Evolutionary conservation across 2,329 filamentous ascomycete species (phyloP), one percentile per base, ranked within the genome.

Genomic region (Didymella segeticola): DNA sequence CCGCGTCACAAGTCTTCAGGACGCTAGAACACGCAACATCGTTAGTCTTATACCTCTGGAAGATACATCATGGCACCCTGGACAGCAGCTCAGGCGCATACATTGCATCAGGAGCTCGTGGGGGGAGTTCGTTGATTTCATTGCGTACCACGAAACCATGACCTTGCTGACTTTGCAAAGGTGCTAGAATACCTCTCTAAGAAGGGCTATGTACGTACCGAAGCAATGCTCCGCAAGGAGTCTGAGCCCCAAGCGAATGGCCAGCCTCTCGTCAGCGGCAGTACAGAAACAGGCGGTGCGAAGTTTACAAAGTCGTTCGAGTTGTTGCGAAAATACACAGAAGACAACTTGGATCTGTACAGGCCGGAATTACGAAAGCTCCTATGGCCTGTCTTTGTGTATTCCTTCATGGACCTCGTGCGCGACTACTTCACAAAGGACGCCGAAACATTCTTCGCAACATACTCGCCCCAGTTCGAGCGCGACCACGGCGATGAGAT

Each of bases 131-230:
- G 12, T 43, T 36, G 23, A 14, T 27, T n/a, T 26, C 8, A 6
- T 31, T 30, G 8, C 15, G 2, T 12, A 22, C 25, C n/a, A 23
- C n/a, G 26, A 14, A 1, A 46, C 42, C 2, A 38, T 46, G 17
- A 39, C 2, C 7, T 23, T 54, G 39, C 55, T 66, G 29, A 64
- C 47, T 12, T 12, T 2, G 11, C 19, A 9, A 67, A 89, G 87
- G 88, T 99, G 3, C 93, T 96, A 8, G 95, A 99, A 66, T 99
- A 99, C 74, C 82, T 99, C 1, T 86, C 92, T 2, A 99, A 99
- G 75, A 93, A 97, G 63, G 95, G 95, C 0, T 99, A 97, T 75
- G 92, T 88, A 47, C 85, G 89, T 20, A 98, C 95, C 1, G 95
- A 99, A 75, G 90, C 93, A 17, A 90, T 95, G 72, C 90, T 99